These are phyloP conservation scores for Fusarium pseudograminearum DNA, from an alignment of 2,329 filamentous ascomycete genomes.

Conservation along the genomic window DNA sequence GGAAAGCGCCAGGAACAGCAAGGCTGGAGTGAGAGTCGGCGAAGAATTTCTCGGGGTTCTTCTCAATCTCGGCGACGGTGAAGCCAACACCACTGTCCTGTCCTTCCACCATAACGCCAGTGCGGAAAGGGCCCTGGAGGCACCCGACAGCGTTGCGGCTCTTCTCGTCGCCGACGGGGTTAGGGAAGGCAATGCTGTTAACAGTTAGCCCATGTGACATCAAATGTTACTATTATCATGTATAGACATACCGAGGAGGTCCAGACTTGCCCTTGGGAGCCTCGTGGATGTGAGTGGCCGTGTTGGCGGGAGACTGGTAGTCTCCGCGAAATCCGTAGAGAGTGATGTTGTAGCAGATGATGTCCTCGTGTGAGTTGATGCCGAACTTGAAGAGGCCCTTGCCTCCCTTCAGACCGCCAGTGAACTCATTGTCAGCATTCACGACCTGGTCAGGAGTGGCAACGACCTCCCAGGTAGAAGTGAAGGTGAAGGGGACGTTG, in stretches of 20 bases:
- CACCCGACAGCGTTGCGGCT: conserved; percentile 57
- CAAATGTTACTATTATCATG: too few relatives aligned
- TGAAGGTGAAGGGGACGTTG: conserved; percentile 56
- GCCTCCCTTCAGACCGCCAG: conserved; percentile 58
- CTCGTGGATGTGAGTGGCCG: conserved; percentile 68
- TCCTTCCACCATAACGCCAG: conserved; percentile 48
- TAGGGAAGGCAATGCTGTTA: conserved; percentile 60
- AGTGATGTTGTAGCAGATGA: conserved; percentile 64
- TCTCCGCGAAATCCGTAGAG: conserved; percentile 62
- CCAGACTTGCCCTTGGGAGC: conserved; percentile 59
- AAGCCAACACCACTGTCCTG: conserved; percentile 58
- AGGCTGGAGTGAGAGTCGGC: conserved; percentile 64
- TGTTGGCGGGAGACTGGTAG: conserved; percentile 63
- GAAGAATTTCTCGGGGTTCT: conserved; percentile 63
- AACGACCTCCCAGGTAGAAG: conserved; percentile 60
- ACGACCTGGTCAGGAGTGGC: conserved; percentile 65
- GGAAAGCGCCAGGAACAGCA: conserved; percentile 63
- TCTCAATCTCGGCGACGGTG: conserved; percentile 63
- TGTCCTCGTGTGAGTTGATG: conserved; percentile 60
- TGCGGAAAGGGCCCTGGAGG: conserved; percentile 53
- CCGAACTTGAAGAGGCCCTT: conserved; percentile 64
- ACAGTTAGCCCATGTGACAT: conserved; percentile 4
- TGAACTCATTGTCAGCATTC: conserved; percentile 53
- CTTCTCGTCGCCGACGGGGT: conserved; percentile 56
- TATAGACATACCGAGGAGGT: conserved; percentile 57